Conservation (phyloP, 208 protist genomes). For the Acanthamoeba lenticulata region DNA sequence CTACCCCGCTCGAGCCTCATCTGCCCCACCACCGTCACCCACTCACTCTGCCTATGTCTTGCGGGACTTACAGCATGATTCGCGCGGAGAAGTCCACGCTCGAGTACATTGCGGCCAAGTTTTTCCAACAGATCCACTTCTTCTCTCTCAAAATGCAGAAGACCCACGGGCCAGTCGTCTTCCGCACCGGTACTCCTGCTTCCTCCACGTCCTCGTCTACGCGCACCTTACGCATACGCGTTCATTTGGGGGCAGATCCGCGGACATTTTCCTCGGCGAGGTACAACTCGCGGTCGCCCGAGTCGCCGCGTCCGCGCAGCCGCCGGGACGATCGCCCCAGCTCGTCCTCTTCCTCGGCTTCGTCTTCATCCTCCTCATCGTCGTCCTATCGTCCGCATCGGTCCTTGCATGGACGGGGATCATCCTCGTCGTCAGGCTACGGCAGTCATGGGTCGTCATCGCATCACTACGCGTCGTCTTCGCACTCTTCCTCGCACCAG, state of each 20-base stretch:
- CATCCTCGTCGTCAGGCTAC: too few species aligned
- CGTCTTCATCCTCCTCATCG: neutral
- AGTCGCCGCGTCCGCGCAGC: neutral
- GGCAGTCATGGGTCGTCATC: too few species aligned
- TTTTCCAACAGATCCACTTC: neutral
- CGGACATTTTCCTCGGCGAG: neutral
- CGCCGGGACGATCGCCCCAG: neutral
- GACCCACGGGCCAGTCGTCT: neutral
- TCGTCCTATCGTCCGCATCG: neutral
- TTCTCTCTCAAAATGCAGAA: neutral
- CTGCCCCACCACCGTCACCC: neutral
- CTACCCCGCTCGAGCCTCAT: neutral
- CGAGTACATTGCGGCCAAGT: conserved; percentile 42
- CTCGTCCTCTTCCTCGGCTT: neutral
- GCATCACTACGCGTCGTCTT: neutral
- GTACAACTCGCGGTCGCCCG: neutral
- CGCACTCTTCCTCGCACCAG: neutral
- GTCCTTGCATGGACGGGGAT: neutral
- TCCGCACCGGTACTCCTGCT: neutral
- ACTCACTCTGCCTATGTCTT: neutral
- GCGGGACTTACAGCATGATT: neutral
- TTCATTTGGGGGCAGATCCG: neutral
- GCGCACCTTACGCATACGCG: too few species aligned
- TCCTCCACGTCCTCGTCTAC: neutral
- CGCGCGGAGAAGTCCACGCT: neutral